Evolutionary conservation across 345 rosid genomes (phyloP), one percentile per base, ranked within the genome.

Genomic region (Cardiospermum halicacabum): DNA sequence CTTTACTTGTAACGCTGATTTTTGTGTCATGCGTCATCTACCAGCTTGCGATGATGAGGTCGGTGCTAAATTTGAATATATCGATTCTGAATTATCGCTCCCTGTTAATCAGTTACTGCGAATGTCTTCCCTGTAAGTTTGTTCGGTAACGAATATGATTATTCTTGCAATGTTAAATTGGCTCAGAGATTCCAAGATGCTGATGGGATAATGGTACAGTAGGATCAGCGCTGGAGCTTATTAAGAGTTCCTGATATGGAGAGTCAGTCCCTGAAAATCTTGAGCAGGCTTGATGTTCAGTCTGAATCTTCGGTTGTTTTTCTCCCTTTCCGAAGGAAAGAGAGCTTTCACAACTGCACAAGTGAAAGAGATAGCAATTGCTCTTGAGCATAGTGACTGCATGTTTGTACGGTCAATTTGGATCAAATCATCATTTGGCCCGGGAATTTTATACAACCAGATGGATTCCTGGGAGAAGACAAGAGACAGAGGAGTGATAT

Each of bases 81-180:
- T 74, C 7, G 81, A 58, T 58, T 66, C 58, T 8, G 78, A 58
- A 62, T 50, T 34, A 64, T 7, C 0, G 0, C 56, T 84, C 30
- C 81, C 78, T 13, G 75, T 83, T 34, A 45, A 27, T 69, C 82
- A 0, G 74, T 81, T 3, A 81, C 85, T 1, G 59, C 67, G 0
- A 28, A 11, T 11, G 83, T 74, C n/a, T 4, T 87, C 53, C 92
- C 84, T 32, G 55, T 69, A 1, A 71, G 62, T 4, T 36, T 50
- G 11, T 74, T 78, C 6, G 60, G 64, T 61, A 71, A 34, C 21
- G 66, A 47, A 31, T 0, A 65, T 45, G 70, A 66, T 56, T 40
- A 40, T 40, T 7, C 47, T 40, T 0, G 16, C 3, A 11, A 2
- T 40, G 15, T 40, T 40, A 40, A 40, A 13, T 18, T 40, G 2